Conservation (phyloP, 2,329 filamentous ascomycete genomes). For the Coniochaeta sp. region DNA sequence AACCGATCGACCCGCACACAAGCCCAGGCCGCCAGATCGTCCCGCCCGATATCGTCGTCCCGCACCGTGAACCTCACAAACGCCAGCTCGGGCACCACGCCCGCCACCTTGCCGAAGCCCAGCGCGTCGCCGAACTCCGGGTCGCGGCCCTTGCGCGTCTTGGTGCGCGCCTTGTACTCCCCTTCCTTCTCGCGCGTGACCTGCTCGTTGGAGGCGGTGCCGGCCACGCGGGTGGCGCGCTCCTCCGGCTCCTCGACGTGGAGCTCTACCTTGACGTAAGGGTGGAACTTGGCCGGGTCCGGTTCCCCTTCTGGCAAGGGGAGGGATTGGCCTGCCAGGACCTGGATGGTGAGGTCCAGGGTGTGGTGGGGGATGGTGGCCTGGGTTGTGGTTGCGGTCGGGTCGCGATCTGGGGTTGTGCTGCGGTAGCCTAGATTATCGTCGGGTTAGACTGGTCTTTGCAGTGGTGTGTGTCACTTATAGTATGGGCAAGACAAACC, state of each 20-base stretch:
- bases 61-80: conserved; percentile 81
- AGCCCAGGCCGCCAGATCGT: conserved; percentile 79
- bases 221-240: conserved; percentile 23
- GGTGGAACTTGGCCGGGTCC: conserved; percentile 53
- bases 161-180: conserved; percentile 46
- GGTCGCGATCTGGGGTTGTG: conserved; percentile 19
- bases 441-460: too few relatives aligned
- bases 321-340: conserved; percentile 70
- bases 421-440: conserved; percentile 34
- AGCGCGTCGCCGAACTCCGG: conserved; percentile 57
- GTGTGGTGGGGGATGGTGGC: conserved; percentile 32
- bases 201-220: conserved; percentile 26
- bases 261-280: conserved; percentile 77
- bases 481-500: conserved; percentile 32
- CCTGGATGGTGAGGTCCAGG: conserved; percentile 63
- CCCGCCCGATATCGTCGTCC: conserved; percentile 73
- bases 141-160: conserved; percentile 47
- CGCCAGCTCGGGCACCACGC: conserved; percentile 60
- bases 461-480: too few relatives aligned
- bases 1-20: conserved; percentile 81
- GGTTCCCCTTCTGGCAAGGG: conserved; percentile 52
- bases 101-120: conserved; percentile 44
- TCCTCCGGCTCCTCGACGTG: conserved; percentile 65
- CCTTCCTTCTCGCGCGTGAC: conserved; percentile 48
- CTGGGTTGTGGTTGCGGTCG: conserved; percentile 17